Base-by-base conservation (phyloP, 495 filamentous ascomycete genomes). In the Xylaria cubensis region DNA sequence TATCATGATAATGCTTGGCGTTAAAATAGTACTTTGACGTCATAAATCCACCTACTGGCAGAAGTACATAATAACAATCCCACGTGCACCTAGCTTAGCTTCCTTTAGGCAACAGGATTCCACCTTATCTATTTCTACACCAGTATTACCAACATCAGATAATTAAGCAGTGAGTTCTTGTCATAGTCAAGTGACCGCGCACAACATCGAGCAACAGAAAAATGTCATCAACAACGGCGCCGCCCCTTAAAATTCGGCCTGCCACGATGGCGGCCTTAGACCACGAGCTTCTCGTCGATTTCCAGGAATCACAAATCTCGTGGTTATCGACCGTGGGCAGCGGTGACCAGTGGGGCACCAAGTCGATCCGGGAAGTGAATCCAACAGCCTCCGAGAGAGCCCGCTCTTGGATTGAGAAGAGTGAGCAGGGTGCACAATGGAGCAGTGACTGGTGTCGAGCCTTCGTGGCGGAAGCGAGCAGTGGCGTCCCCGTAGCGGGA, bases 171-270 rank as follows among this genome's bases (percentile, higher is more conserved):
- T 26, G 50, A 53, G 7, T 39, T 8, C 10, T 3, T n/a, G 5
- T 6, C 50, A 12, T n/a, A 53, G 26, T 53, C 19, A 53, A 29
- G 50, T 24, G 21, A 53, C 50, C 50, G n/a, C 50, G n/a, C 50
- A 53, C 50, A 26, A 26, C 50, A 26, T 53, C n/a, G 19, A 53
- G 50, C 50, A 53, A 53, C 50, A 53, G 50, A 53, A 53, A 53
- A 26, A 53, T 53, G 50, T 7, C 50, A 53, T 53, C 50, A 53
- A 53, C 50, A n/a, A 24, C 50, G 9, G 50, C 15, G 21, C 3
- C 50, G 42, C 13, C 42, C 3, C 19, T 53, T 24, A 53, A 15
- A 4, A 53, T 53, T 19, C 50, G 50, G 15, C 50, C 50, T 9
- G 50, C 50, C 50, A 53, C 50, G 26, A 53, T 53, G 2, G 50